Evolutionary conservation across 2,329 filamentous ascomycete species (phyloP).

Genomic region (Pestalotiopsis sp.): DNA sequence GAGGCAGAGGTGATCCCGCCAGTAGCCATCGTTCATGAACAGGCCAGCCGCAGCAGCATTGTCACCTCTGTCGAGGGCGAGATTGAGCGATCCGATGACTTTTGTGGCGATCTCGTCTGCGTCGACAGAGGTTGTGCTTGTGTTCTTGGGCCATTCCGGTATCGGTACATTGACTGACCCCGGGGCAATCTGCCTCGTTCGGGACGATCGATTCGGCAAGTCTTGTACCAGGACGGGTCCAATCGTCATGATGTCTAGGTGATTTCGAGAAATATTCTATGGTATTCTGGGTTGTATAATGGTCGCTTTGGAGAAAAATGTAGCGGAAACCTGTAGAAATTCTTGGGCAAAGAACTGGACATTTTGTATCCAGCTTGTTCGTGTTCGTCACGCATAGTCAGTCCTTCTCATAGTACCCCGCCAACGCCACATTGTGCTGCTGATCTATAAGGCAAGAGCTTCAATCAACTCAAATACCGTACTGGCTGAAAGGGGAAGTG

Average conservation of each 20-base stretch:
- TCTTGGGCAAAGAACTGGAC: not conserved
- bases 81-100: conserved; percentile 41
- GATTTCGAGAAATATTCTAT: not conserved
- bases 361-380: not conserved
- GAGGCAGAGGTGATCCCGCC: conserved; percentile 60
- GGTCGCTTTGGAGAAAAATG: not conserved
- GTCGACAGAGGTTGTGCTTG: conserved; percentile 34
- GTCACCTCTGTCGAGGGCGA: conserved; percentile 35
- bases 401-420: not conserved
- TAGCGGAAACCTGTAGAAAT: not conserved
- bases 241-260: not conserved
- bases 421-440: not conserved
- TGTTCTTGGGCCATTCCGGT: conserved; percentile 42
- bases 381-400: not conserved
- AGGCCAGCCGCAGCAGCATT: conserved; percentile 38
- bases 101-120: conserved; percentile 37
- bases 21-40: conserved; percentile 55
- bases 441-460: not conserved
- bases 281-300: not conserved
- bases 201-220: not conserved
- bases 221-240: conserved; percentile 4
- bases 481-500: not conserved
- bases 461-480: conserved; percentile 1
- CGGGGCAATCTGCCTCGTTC: conserved; percentile 19
- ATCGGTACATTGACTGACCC: conserved; percentile 41